These are phyloP conservation scores for Apiospora malaysiana DNA, from an alignment of 2,329 filamentous ascomycete genomes.

Conservation along the genomic window DNA sequence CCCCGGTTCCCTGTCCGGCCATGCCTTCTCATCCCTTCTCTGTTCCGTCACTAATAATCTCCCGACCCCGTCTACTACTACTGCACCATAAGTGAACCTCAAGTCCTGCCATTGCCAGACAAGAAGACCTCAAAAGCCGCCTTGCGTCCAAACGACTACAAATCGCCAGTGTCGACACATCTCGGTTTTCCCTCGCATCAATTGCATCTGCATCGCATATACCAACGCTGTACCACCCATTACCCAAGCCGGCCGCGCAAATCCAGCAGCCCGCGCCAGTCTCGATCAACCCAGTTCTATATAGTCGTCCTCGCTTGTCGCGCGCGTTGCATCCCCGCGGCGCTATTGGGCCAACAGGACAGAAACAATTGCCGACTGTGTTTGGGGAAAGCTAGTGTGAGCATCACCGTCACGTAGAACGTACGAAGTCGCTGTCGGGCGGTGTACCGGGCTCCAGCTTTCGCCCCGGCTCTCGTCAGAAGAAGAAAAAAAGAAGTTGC, in stretches of 20 bases:
- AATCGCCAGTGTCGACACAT: conserved; percentile 3
- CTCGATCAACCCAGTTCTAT: not conserved
- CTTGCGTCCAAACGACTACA: conserved; percentile 3
- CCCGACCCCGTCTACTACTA: conserved; percentile 36
- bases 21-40: conserved; percentile 36
- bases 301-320: conserved; percentile 13
- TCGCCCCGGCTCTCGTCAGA: not conserved
- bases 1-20: conserved; percentile 35
- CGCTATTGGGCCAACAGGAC: not conserved
- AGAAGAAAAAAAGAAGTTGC: not conserved
- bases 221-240: conserved; percentile 3
- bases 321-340: conserved; percentile 2
- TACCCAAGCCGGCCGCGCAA: not conserved
- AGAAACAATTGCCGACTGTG: conserved; percentile 9
- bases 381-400: not conserved
- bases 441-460: not conserved
- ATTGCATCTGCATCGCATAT: conserved; percentile 14
- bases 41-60: conserved; percentile 39
- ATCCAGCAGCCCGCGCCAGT: not conserved
- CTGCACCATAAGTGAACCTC: conserved; percentile 27
- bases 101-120: conserved; percentile 13
- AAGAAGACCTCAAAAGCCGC: conserved; percentile 7
- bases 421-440: not conserved
- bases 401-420: not conserved
- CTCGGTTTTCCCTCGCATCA: conserved; percentile 11